Evolutionary conservation across 176 grass and related monocot genomes (phyloP).

Genomic region (Oryza glaberrima): DNA sequence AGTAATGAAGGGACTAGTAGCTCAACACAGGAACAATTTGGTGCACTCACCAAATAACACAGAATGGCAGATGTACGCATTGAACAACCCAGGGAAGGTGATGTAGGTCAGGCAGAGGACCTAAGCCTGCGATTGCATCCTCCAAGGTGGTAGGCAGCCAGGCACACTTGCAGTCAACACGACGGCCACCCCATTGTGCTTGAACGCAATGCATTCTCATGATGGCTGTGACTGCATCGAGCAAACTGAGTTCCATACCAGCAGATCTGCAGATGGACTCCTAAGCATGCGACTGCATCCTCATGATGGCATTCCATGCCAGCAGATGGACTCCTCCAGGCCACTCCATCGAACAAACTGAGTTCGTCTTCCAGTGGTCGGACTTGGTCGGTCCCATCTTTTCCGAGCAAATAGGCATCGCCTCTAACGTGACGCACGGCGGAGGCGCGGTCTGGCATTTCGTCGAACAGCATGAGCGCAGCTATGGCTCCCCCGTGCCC

Average conservation of each 20-base stretch:
- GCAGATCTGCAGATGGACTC: too few relatives aligned
- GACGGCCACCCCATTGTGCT: not conserved
- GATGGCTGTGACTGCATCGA: too few relatives aligned
- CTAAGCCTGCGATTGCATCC: conserved; percentile 32
- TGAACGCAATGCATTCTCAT: not conserved
- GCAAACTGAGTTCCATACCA: too few relatives aligned
- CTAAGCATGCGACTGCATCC: too few relatives aligned
- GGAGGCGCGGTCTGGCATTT: conserved; percentile 34
- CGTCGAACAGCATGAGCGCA: conserved; percentile 46
- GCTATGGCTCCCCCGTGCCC: conserved; percentile 43
- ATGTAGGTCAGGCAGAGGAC: conserved; percentile 45
- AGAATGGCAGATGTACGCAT: conserved; percentile 45
- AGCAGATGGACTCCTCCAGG: conserved; percentile 47
- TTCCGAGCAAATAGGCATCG: conserved; percentile 42
- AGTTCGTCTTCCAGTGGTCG: too few relatives aligned
- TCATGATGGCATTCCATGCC: conserved; percentile 59
- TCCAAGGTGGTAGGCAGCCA: conserved; percentile 36
- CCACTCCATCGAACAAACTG: conserved; percentile 44
- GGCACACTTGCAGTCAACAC: conserved; percentile 50
- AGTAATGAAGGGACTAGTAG: not conserved
- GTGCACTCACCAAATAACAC: conserved; percentile 28
- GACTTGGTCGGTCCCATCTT: not conserved
- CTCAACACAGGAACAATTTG: not conserved
- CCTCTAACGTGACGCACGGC: conserved; percentile 7
- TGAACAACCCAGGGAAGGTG: conserved; percentile 54